Percentiles rank a stretch among this genome's conserved stretches.
Evolutionary conservation across 805 yeast species (phyloP).

Genomic region (Sugiyamaella floridensis): DNA sequence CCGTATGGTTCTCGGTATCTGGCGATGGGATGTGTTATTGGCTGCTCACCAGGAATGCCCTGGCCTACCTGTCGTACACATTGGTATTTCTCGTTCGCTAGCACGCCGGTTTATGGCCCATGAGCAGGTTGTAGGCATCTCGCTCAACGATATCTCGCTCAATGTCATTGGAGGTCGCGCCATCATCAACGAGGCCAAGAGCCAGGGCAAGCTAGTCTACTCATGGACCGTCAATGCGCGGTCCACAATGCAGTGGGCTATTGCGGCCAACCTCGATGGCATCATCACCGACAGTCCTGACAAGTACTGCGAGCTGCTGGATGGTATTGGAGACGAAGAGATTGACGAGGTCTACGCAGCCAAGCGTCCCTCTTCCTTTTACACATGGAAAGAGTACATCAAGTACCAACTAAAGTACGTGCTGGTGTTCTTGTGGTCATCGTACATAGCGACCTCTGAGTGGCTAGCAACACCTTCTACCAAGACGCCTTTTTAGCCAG

Average conservation of each 20-base stretch:
- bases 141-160: slow-evolving; percentile 39
- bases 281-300: slow-evolving; percentile 37
- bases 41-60: slow-evolving; percentile 37
- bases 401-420: not conserved
- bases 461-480: not conserved
- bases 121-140: slow-evolving; percentile 51
- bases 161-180: slow-evolving; percentile 37
- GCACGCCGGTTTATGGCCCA: slow-evolving; percentile 35
- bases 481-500: not conserved
- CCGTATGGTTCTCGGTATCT: slow-evolving; percentile 45
- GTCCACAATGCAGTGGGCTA: slow-evolving; percentile 34
- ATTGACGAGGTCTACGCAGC: slow-evolving; percentile 11
- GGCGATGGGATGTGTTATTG: slow-evolving; percentile 43
- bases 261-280: slow-evolving; percentile 33
- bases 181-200: slow-evolving; percentile 30
- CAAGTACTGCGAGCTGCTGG: slow-evolving; percentile 8
- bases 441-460: slow-evolving; percentile 5
- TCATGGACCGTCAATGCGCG: slow-evolving; percentile 48
- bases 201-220: slow-evolving; percentile 34
- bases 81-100: slow-evolving; percentile 34
- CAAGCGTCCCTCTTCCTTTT: slow-evolving; percentile 6
- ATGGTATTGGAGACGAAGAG: slow-evolving; percentile 9
- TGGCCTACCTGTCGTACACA: slow-evolving; percentile 28
- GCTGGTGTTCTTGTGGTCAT: not conserved
- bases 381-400: slow-evolving; percentile 6